These are phyloP conservation scores for Rhodotorula sp. DNA, from an alignment of 1,284 basidiomycete species.

Conservation along the genomic window DNA sequence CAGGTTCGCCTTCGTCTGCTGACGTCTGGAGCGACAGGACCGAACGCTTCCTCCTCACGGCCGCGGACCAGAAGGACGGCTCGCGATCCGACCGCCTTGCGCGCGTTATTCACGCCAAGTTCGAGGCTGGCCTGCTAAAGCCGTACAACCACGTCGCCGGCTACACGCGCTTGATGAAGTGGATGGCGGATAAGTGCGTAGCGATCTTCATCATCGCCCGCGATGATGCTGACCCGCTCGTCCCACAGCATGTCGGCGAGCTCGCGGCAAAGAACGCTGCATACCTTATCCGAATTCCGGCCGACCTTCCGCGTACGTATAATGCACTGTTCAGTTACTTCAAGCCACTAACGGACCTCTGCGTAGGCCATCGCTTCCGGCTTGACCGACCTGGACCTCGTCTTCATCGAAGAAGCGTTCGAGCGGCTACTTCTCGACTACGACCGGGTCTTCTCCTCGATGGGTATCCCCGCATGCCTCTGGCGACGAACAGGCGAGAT, in stretches of 20 bases:
- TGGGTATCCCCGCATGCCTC: constrained; percentile 94
- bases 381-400: constrained; percentile 89
- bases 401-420: constrained; percentile 96
- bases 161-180: constrained; percentile 79
- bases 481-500: constrained; percentile 98
- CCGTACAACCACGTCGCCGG: constrained; percentile 97
- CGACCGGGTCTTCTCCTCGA: constrained; percentile 68
- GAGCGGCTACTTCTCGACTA: constrained; percentile 93
- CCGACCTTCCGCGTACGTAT: constrained; percentile 79
- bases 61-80: constrained; percentile 90
- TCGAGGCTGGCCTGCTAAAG: constrained; percentile 89
- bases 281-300: constrained; percentile 82
- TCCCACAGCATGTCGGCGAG: constrained; percentile 72
- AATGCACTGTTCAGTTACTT: background rate
- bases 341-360: background rate
- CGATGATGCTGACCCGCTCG: constrained; percentile 22
- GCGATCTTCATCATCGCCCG: constrained; percentile 4
- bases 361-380: constrained; percentile 79
- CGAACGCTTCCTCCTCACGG: constrained; percentile 86
- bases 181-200: constrained; percentile 88
- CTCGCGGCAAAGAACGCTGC: constrained; percentile 83
- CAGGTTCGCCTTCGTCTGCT: background rate
- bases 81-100: constrained; percentile 85
- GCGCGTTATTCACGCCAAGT: constrained; percentile 92
- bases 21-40: constrained; percentile 43